Percentiles rank a stretch among this genome's conserved stretches.
phyloP scores from a whole-genome alignment of 2,329 filamentous ascomycete species.

The Fusarium sp. region DNA sequence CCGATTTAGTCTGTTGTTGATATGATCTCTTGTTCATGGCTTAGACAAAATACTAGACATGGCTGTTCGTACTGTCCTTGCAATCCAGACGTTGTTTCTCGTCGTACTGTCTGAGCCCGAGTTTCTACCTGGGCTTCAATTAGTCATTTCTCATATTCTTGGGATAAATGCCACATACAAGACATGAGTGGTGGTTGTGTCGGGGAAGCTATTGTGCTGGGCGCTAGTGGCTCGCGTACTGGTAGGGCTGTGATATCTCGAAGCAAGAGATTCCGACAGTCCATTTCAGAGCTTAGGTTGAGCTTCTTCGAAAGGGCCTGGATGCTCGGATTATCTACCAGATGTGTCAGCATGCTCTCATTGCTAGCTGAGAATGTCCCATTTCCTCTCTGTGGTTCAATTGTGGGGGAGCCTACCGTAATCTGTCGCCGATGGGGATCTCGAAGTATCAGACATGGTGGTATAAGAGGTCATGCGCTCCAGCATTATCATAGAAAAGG shows the following conservation, averaged over 20 bases:
- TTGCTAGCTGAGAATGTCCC: too few species aligned
- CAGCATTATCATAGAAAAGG: too few species aligned
- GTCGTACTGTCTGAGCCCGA: conserved; percentile 19
- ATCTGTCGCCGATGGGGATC: neutral
- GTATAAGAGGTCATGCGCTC: neutral
- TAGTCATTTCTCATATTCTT: neutral
- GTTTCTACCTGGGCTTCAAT: neutral
- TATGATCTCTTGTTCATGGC: conserved; percentile 20
- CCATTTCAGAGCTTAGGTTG: conserved; percentile 43
- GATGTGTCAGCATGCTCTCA: neutral
- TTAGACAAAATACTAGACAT: conserved; percentile 44
- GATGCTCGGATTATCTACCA: neutral
- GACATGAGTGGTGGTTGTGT: conserved; percentile 13
- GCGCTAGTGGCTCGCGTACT: conserved; percentile 41
- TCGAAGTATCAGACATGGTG: conserved; percentile 11
- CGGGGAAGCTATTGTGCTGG: conserved; percentile 11
- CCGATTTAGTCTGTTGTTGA: too few species aligned
- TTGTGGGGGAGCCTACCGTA: neutral
- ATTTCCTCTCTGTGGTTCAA: too few species aligned
- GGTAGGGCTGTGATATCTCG: conserved; percentile 44
- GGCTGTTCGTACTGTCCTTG: conserved; percentile 48
- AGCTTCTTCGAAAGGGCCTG: conserved; percentile 1
- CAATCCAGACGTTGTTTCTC: conserved; percentile 49
- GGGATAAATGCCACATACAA: conserved; percentile 7
- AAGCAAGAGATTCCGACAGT: conserved; percentile 42